Percentiles rank a stretch among this genome's conserved stretches.
Evolutionary conservation across 2,329 filamentous ascomycete genomes (phyloP).

Genomic region (Talaromyces funiculosus): DNA sequence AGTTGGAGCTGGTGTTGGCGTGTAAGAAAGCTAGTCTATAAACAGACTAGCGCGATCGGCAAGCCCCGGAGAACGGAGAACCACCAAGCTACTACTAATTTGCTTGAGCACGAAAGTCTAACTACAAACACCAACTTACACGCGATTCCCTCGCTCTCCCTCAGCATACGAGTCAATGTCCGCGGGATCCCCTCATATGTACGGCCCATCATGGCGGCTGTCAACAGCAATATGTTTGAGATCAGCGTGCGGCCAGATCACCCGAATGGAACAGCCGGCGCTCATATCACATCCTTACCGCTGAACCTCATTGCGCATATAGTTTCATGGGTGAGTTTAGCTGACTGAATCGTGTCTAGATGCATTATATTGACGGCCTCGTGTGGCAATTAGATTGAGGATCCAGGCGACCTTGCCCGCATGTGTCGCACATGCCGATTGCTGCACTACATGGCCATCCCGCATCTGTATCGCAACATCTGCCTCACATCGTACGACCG

Average conservation of each 20-base stretch:
- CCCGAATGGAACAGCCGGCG: slow-evolving; percentile 18
- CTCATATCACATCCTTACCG: slow-evolving; percentile 43
- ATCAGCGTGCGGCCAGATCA: slow-evolving; percentile 29
- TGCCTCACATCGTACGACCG: slow-evolving; percentile 54
- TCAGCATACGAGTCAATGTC: slow-evolving; percentile 21
- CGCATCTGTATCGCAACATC: slow-evolving; percentile 54
- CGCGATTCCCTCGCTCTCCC: neutral
- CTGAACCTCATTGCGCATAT: slow-evolving; percentile 56
- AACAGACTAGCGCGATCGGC: too few species aligned
- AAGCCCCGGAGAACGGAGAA: too few species aligned
- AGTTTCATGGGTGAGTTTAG: slow-evolving; percentile 46
- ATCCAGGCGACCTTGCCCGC: slow-evolving; percentile 54
- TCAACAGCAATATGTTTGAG: slow-evolving; percentile 40
- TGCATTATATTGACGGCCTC: neutral
- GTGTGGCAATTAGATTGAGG: slow-evolving; percentile 44
- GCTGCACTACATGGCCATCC: slow-evolving; percentile 60
- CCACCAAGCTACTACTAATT: too few species aligned
- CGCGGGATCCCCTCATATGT: slow-evolving; percentile 17
- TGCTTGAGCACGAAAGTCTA: too few species aligned
- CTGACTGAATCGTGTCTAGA: neutral
- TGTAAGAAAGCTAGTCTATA: too few species aligned
- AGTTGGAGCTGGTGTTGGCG: too few species aligned
- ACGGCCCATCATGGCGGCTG: slow-evolving; percentile 37
- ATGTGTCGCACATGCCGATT: slow-evolving; percentile 56
- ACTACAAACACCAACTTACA: neutral